Evolutionary conservation across 2,329 filamentous ascomycete genomes (phyloP), one percentile per base, ranked within the genome.

Genomic region (Bipolaris victoriae): DNA sequence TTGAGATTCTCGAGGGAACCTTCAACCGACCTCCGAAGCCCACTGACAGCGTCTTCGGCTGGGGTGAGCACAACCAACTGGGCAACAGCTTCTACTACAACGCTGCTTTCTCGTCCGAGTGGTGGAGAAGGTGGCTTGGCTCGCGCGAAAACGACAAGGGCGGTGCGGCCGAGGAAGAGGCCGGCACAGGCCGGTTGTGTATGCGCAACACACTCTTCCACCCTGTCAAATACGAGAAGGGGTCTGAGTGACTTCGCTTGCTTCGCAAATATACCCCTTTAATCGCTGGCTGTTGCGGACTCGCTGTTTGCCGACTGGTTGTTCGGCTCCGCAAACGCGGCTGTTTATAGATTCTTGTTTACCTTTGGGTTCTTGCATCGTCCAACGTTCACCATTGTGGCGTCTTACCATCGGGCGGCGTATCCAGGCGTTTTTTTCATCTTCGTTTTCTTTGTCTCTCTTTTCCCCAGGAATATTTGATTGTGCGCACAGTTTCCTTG

Each of bases 21-120:
- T 81, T 81, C 76, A 83, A 83, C 69, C 77, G 79, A 58, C 80
- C 81, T 5, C 71, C 73, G 18, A 76, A 78, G 55, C 75, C 76
- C 3, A 77, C 75, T 37, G 79, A 80, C 61, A 80, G 76, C 31
- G 78, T 80, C 2, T 83, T 82, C 55, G 81, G 80, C 39, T 81
- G 80, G 80, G 80, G 80, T 24, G 80, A 83, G 66, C 80, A 83
- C 70, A 83, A 83, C 62, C 75, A 81, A 65, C 75, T 82, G 6
- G 81, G 80, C 53, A 79, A 77, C 68, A 79, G 74, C 61, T 82
- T 82, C 65, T 83, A 82, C 74, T 83, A 82, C 72, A 82, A 83
- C 61, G 76, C 77, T 15, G 79, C 74, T 18, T 83, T 83, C 61
- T 76, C 75, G 3, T 78, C 79, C 10, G 77, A 78, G 48, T 74